A percentile compares a stretch with the other conserved stretches of the same genome.
Conservation (phyloP, 129 eudicot species). For the Pulicaria dysenterica region DNA sequence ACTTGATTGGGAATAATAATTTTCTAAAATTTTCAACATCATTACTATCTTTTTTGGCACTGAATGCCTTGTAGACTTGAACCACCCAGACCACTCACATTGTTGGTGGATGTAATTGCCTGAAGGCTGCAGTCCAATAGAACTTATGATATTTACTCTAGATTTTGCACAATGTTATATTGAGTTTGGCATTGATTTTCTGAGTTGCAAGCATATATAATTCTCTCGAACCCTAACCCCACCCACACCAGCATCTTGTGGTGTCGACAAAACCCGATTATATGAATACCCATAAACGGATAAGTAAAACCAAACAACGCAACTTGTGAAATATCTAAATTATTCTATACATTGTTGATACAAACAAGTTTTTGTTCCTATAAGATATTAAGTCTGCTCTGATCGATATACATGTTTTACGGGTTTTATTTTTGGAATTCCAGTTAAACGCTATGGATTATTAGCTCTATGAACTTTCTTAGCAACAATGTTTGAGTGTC, state of each 20-base stretch:
- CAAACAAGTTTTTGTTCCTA: no score
- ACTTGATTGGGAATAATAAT: constrained; percentile 34
- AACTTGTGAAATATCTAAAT: constrained; percentile 23
- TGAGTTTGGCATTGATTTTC: constrained; percentile 15
- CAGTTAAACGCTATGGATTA: no score
- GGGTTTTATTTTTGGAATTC: no score
- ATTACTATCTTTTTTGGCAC: constrained; percentile 31
- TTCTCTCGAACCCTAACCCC: constrained; percentile 2
- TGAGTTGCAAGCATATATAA: constrained; percentile 20
- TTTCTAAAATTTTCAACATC: constrained; percentile 29
- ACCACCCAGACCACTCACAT: constrained; percentile 50
- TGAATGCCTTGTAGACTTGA: constrained; percentile 31
- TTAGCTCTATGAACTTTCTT: no score
- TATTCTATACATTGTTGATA: no score
- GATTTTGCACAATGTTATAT: constrained; percentile 21
- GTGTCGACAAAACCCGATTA: background rate
- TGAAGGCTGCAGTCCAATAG: constrained; percentile 48
- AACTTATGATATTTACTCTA: constrained; percentile 35
- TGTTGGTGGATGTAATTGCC: constrained; percentile 60
- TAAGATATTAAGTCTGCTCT: no score
- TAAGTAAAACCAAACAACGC: background rate
- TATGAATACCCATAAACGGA: background rate
- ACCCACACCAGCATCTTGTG: constrained; percentile 13
- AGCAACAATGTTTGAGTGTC: no score
- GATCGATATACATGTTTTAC: no score